Conservation (phyloP, 371 early-diverging fungal genomes). For the Amoeboaphelidium protococcarum region DNA sequence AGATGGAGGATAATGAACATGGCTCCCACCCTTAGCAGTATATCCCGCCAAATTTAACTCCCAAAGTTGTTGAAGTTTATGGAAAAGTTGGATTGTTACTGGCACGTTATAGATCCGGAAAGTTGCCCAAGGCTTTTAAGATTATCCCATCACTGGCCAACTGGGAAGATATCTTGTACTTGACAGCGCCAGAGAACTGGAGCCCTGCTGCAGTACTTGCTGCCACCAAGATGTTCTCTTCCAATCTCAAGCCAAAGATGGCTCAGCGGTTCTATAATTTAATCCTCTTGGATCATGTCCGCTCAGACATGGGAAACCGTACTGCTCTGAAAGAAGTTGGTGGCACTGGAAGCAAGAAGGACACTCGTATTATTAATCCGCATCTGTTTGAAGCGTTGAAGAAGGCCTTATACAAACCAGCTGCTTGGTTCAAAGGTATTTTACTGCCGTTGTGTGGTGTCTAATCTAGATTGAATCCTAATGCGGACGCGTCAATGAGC, state of each 20-base stretch:
- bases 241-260: constrained; percentile 68
- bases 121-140: constrained; percentile 93
- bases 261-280: constrained; percentile 69
- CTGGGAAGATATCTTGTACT: constrained; percentile 84
- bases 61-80: constrained; percentile 81
- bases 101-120: constrained; percentile 78
- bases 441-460: constrained; percentile 80
- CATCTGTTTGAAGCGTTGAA: constrained; percentile 86
- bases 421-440: constrained; percentile 92
- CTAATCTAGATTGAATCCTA: constrained; percentile 1
- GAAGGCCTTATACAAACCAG: constrained; percentile 83
- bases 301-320: constrained; percentile 87
- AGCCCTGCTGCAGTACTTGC: constrained; percentile 84
- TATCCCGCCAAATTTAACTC: constrained; percentile 24
- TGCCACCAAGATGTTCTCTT: constrained; percentile 84
- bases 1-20: neutral
- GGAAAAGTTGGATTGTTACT: constrained; percentile 74
- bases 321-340: too few relatives aligned
- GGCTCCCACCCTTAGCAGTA: constrained; percentile 2
- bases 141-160: constrained; percentile 76
- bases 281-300: constrained; percentile 63
- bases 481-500: constrained; percentile 23
- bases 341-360: too few relatives aligned
- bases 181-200: constrained; percentile 77
- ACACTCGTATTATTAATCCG: constrained; percentile 79